Base-by-base conservation (phyloP, 345 rosid species). In the Hibiscus trionum region DNA sequence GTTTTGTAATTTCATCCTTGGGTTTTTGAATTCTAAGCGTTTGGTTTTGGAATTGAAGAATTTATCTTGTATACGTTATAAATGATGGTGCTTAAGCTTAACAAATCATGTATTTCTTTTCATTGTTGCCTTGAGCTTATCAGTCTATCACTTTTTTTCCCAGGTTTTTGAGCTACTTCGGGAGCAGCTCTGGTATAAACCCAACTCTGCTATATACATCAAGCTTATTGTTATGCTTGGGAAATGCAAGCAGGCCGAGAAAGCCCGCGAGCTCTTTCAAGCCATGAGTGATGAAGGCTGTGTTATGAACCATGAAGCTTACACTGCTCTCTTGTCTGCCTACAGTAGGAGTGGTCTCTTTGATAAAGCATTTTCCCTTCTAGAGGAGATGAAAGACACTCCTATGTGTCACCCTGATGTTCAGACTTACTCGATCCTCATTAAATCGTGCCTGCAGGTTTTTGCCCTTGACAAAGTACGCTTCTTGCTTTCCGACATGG, bases 191-290 rank as follows among this genome's bases (percentile, higher is more conserved):
- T 94, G 97, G 97, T 90, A 94, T 81, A 85, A 66, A 76, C 90
- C 97, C 8, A 84, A 83, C 74, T 11, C 89, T 67, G 90, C 85
- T 53, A 75, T 87, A 61, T 94, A 91, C 69, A 79, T 94, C 26
- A 90, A 88, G 84, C 83, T 94, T 26, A 86, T 94, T 64, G 90
- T 91, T 69, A 88, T 91, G 98, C 93, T 94, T 42, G 95, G 97
- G 6, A 91, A 91, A 85, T 94, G 97, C 79, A 91, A 86, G 80
- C 95, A 90, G 77, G 90, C 98, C 5, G 87, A 84, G 12, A 94
- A 88, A 76, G 98, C 98, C 11, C 85, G 75, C 70, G 87, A 82
- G 53, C 90, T 94, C 59, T 91, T 91, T 81, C 86, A 83, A 57
- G 88, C 71, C 59, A 91, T 94, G 96, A 66, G 87, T 37, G 80